Base-by-base conservation (phyloP, 1,284 basidiomycete genomes). In the Schizopora paradoxa region DNA sequence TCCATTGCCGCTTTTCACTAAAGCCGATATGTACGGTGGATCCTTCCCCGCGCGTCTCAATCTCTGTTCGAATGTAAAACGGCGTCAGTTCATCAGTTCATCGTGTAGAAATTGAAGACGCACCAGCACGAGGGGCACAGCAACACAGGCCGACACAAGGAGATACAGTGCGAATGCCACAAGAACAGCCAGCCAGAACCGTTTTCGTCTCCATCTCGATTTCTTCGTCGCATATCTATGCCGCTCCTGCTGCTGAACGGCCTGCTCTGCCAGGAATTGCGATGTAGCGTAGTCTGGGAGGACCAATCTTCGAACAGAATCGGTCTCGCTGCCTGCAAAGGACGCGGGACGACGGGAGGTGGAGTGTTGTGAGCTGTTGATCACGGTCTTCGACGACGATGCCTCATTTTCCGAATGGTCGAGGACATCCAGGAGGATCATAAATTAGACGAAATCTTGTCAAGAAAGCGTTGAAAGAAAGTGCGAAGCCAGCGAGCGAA, bases 51-150 rank as follows among this genome's bases (percentile, higher is more conserved):
- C n/a, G n/a, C n/a, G n/a, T 53, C 55, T 28, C 54, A 57, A 53
- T 46, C 51, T 57, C 59, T 54, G 35, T 63, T 54, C 53, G 65
- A 66, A 55, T 61, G 51, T 41, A 59, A 45, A 47, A 55, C 56
- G 39, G 18, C 50, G 57, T 19, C 54, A 53, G 58, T 58, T 45
- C 62, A 71, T 51, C 64, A 64, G 31, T 18, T 29, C 21, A 16
- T 29, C 11, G 29, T 23, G 28, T 26, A n/a, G 10, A 29, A 14
- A 34, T 40, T 23, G 22, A 25, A 41, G 11, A 56, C 66, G 34
- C 47, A 67, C 66, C 39, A 63, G 31, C 13, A 66, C 51, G 31
- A 66, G 43, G 18, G 65, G 65, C 11, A 66, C 52, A 35, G 61
- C 64, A 32, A 66, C 55, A 21, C 58, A 56, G 19, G 63, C 41